Percentiles rank a stretch among this genome's conserved stretches.
phyloP scores from a whole-genome alignment of 495 filamentous ascomycete genomes.

The Talaromyces trachyspermus region DNA sequence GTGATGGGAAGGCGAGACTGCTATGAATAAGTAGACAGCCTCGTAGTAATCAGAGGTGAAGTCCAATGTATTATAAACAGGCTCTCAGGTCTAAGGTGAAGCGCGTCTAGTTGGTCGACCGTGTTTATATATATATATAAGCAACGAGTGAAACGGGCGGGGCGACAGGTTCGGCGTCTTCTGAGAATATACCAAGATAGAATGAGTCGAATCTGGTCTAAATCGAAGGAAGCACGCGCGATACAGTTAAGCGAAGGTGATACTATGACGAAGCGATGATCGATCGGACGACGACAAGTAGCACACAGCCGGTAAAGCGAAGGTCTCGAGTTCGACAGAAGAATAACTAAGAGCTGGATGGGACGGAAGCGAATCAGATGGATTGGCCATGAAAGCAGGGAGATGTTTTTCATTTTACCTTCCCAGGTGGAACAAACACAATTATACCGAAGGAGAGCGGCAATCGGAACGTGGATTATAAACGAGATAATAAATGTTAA shows the following conservation, averaged over 20 bases:
- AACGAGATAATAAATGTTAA: constrained; percentile 29
- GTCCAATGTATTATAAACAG: too few species aligned
- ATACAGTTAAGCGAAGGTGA: background rate
- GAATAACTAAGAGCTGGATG: constrained; percentile 1
- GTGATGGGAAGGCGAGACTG: background rate
- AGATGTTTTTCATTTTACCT: background rate
- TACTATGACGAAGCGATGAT: background rate
- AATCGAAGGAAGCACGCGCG: background rate
- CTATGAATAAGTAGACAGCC: background rate
- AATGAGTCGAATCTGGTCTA: too few species aligned
- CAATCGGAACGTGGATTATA: constrained; percentile 7
- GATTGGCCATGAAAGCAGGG: background rate
- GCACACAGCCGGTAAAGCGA: background rate
- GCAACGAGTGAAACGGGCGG: background rate
- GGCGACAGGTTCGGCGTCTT: background rate
- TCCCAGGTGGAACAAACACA: background rate
- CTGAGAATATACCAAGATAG: background rate
- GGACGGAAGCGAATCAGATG: background rate
- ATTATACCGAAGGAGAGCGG: constrained; percentile 2
- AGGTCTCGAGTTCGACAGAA: background rate
- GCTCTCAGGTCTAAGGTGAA: too few species aligned
- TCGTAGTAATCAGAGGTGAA: background rate
- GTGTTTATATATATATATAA: too few species aligned
- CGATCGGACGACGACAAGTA: background rate
- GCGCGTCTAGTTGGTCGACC: background rate